Evolutionary conservation across 1,139 yeast species (phyloP), one percentile per base, ranked within the genome.

Genomic region (Saccharomyces hybrid): DNA sequence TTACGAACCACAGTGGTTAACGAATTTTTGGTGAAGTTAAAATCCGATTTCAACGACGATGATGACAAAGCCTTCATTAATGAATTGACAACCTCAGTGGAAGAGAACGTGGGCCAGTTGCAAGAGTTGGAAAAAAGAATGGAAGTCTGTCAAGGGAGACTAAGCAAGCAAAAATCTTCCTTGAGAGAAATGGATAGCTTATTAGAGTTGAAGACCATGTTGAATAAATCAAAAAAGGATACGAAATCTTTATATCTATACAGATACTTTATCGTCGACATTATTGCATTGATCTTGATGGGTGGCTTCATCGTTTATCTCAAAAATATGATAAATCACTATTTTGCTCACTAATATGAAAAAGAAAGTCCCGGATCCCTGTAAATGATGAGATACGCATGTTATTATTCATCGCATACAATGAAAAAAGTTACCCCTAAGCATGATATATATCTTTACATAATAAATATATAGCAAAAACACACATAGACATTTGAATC

Each of bases 131-230:
- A 65, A 50, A 38, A 30, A 25, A 57, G 63, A 49, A 61, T 64
- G 54, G 41, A 51, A 11, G 38, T 20, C 4, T 58, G 63, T 48
- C 59, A 56, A 31, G 50, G 50, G 2, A 55, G 49, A 23, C 47
- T 64, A 13, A 82, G 75, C 31, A 88, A 85, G 74, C 97, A 89
- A 25, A 93, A 84, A 73, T 86, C 88, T 48, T 84, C 88, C 66
- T 78, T 81, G 84, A 89, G 88, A 49, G 57, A 60, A 51, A 52
- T 65, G 53, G 69, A 65, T 31, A 54, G 54, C 11, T 52, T 64
- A 5, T 26, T 62, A 11, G 50, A 56, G 28, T 31, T 66, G 28
- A 63, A 64, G 50, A 63, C 63, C 38, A 57, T 63, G 42, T 50
- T 66, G 49, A 52, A 58, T 25, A 60, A 61, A 46, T 56, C 65